phyloP scores from a whole-genome alignment of 1,284 basidiomycete species.

The Trichosporon sp. region DNA sequence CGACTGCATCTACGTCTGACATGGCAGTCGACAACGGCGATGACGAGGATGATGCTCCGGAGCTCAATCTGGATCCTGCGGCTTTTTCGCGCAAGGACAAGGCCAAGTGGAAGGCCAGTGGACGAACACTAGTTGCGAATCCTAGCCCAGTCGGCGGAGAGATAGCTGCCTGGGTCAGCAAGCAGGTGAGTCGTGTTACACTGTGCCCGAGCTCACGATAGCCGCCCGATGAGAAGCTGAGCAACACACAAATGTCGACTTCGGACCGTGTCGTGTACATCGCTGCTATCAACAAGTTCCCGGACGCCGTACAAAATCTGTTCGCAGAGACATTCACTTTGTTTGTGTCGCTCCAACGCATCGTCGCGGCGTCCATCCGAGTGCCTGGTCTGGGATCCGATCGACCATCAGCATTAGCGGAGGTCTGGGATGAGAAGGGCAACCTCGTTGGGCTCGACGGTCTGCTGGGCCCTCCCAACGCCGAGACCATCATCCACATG shows the following conservation, averaged over 20 bases:
- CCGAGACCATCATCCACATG: slow-evolving; percentile 42
- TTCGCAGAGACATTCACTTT: slow-evolving; percentile 46
- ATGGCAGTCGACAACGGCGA: slow-evolving; percentile 2
- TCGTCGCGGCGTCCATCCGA: slow-evolving; percentile 30
- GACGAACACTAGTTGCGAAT: slow-evolving; percentile 25
- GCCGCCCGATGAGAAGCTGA: slow-evolving; percentile 22
- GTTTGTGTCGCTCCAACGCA: slow-evolving; percentile 43
- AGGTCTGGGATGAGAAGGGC: slow-evolving; percentile 32
- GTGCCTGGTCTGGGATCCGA: slow-evolving; percentile 15
- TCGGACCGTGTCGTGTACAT: slow-evolving; percentile 35
- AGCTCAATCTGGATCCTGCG: slow-evolving; percentile 27
- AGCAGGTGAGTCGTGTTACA: slow-evolving; percentile 19
- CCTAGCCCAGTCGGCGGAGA: slow-evolving; percentile 36
- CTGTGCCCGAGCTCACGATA: slow-evolving; percentile 10
- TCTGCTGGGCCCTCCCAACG: slow-evolving; percentile 33
- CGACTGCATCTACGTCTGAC: slow-evolving; percentile 1
- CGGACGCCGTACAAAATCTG: slow-evolving; percentile 28
- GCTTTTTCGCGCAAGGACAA: slow-evolving; percentile 27
- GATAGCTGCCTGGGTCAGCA: slow-evolving; percentile 31
- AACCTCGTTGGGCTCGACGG: slow-evolving; percentile 24
- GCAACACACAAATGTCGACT: slow-evolving; percentile 15
- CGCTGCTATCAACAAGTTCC: slow-evolving; percentile 25
- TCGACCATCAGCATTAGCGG: slow-evolving; percentile 12
- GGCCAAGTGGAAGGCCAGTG: slow-evolving; percentile 34
- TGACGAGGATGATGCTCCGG: slow-evolving; percentile 5